These are phyloP conservation scores for Grosmannia clavigera DNA, from an alignment of 2,329 filamentous ascomycete genomes.

Conservation along the genomic window DNA sequence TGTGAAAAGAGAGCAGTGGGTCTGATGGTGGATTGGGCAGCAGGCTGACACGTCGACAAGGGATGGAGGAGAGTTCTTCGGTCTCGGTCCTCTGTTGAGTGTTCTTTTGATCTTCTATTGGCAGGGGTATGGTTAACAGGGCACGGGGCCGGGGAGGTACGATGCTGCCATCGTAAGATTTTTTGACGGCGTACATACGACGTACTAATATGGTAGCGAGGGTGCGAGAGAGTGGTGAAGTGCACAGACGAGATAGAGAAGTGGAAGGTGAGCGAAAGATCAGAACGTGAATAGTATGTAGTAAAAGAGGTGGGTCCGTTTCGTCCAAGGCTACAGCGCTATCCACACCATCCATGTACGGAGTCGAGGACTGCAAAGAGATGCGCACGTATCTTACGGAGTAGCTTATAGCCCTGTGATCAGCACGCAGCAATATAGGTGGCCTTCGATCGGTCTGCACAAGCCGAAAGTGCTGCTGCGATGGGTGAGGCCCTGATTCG, in stretches of 20 bases:
- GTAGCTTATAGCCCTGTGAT: not conserved
- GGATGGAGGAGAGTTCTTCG: slow-evolving; percentile 1
- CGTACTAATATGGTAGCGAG: not conserved
- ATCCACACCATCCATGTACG: not conserved
- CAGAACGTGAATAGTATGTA: not conserved
- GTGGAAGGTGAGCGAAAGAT: not conserved
- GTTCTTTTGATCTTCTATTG: slow-evolving; percentile 1
- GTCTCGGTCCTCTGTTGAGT: not conserved
- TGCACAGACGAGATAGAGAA: not conserved
- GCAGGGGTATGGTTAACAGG: not conserved
- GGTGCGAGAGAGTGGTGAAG: not conserved
- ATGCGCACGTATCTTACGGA: not conserved
- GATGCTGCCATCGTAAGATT: not conserved
- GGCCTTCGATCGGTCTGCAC: no score
- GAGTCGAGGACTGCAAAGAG: no score
- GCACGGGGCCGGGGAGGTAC: not conserved
- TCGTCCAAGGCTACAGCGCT: not conserved
- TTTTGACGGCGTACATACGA: not conserved
- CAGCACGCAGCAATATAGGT: not conserved
- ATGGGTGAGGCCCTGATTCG: not conserved
- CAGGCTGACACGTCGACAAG: slow-evolving; percentile 14
- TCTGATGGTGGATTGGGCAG: slow-evolving; percentile 7
- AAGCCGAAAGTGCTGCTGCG: not conserved
- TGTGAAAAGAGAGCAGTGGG: not conserved
- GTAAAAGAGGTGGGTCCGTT: not conserved